Percentiles rank a stretch among this genome's conserved stretches.
Conservation (phyloP, 2,329 filamentous ascomycete genomes). For the Cytospora schulzeri region DNA sequence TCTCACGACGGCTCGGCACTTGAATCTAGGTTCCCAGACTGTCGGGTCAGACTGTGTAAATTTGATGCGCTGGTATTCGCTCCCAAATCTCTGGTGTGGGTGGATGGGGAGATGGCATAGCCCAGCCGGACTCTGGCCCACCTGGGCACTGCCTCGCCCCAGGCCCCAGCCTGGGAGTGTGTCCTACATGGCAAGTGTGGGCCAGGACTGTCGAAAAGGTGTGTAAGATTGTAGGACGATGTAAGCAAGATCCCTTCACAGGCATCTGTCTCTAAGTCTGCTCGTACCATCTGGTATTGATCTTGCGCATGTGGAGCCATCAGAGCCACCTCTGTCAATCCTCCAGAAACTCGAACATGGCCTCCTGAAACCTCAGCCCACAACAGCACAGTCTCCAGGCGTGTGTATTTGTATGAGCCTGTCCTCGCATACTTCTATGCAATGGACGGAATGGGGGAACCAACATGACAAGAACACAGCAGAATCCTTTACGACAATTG, state of each 20-base stretch:
- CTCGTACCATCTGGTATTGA: background rate
- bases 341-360: background rate
- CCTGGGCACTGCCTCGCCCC: background rate
- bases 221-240: background rate
- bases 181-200: background rate
- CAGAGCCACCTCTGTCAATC: background rate
- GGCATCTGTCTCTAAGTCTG: background rate
- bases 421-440: background rate
- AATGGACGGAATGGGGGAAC: background rate
- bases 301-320: background rate
- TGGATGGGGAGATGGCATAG: background rate
- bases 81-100: background rate
- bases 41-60: background rate
- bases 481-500: background rate
- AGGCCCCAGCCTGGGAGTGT: background rate
- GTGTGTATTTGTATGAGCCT: too few species aligned
- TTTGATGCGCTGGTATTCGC: background rate
- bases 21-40: background rate
- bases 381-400: background rate
- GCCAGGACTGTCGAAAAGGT: background rate
- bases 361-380: background rate
- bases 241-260: background rate
- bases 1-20: background rate
- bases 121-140: too few species aligned
- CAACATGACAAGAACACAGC: background rate